A percentile compares a stretch with the other conserved stretches of the same genome.
These are phyloP conservation scores for Mycothermus thermophilus DNA, from an alignment of 495 filamentous ascomycete genomes.

Conservation along the genomic window DNA sequence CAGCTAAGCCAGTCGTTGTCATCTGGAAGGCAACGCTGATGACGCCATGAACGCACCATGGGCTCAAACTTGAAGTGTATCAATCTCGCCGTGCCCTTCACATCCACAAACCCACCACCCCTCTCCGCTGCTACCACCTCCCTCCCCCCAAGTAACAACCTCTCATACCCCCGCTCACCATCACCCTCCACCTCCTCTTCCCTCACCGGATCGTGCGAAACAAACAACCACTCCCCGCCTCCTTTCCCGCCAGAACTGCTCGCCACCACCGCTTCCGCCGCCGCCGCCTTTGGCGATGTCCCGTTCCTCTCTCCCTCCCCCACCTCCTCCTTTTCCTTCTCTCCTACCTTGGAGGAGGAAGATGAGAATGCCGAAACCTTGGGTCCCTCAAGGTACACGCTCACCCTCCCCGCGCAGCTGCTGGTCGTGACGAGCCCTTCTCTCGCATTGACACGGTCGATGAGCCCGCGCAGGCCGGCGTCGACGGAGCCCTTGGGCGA, in stretches of 20 bases:
- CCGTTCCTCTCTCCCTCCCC: not conserved
- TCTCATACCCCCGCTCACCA: constrained; percentile 23
- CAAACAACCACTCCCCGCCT: constrained; percentile 69
- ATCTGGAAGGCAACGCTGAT: not conserved
- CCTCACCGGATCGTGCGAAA: constrained; percentile 62
- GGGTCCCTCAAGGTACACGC: constrained; percentile 70
- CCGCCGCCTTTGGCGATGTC: not conserved
- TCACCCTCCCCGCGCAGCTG: constrained; percentile 74
- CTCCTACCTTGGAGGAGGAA: not conserved
- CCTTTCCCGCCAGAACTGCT: constrained; percentile 53
- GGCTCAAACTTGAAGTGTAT: constrained; percentile 90
- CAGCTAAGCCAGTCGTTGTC: too few species aligned
- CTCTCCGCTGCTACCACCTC: too few species aligned
- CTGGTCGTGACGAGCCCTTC: constrained; percentile 76
- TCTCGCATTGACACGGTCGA: constrained; percentile 58
- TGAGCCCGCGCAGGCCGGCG: constrained; percentile 55
- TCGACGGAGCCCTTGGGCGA: constrained; percentile 84
- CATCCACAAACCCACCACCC: too few species aligned
- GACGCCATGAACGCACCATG: constrained; percentile 47
- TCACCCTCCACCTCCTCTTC: constrained; percentile 5
- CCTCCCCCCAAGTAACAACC: too few species aligned
- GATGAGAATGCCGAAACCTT: constrained; percentile 15
- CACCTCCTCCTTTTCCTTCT: not conserved
- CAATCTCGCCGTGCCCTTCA: constrained; percentile 33
- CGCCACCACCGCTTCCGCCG: not conserved